A percentile compares a stretch with the other conserved stretches of the same genome.
These are phyloP conservation scores for Metschnikowia orientalis DNA, from an alignment of 805 yeast species.

Conservation along the genomic window DNA sequence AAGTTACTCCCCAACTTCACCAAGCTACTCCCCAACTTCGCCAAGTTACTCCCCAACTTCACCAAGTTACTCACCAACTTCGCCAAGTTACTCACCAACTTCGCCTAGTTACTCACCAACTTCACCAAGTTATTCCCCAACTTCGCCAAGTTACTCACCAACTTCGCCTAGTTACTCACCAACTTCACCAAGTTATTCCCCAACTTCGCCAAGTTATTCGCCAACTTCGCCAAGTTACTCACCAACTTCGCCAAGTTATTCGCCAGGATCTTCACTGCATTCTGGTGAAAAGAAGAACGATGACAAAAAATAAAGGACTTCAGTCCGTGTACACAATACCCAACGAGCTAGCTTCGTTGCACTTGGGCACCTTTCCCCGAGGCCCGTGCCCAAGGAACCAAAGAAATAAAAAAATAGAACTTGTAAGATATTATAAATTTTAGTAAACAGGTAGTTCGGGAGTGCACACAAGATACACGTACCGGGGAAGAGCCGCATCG, in stretches of 20 bases:
- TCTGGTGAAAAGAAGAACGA: conserved; percentile 16
- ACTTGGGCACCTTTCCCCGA: neutral
- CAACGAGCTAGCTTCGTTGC: conserved; percentile 6
- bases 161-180: conserved; percentile 25
- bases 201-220: conserved; percentile 47
- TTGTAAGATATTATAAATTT: too few species aligned
- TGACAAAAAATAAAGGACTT: conserved; percentile 12
- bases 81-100: conserved; percentile 26
- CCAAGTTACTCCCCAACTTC: conserved; percentile 26
- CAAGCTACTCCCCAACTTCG: conserved; percentile 26
- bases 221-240: conserved; percentile 48
- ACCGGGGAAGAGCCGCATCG: neutral
- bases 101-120: conserved; percentile 24
- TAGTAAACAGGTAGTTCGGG: neutral
- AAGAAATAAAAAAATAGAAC: neutral
- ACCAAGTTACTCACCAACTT: conserved; percentile 25
- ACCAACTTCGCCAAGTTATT: conserved; percentile 44
- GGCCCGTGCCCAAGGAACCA: conserved; percentile 3
- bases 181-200: conserved; percentile 49
- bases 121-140: conserved; percentile 24
- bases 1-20: conserved; percentile 26
- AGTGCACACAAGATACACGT: neutral
- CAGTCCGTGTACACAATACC: conserved; percentile 8
- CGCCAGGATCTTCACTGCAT: conserved; percentile 26
- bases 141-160: conserved; percentile 20